phyloP scores from a whole-genome alignment of 495 filamentous ascomycete genomes.

The Bryoglossum gracile region DNA sequence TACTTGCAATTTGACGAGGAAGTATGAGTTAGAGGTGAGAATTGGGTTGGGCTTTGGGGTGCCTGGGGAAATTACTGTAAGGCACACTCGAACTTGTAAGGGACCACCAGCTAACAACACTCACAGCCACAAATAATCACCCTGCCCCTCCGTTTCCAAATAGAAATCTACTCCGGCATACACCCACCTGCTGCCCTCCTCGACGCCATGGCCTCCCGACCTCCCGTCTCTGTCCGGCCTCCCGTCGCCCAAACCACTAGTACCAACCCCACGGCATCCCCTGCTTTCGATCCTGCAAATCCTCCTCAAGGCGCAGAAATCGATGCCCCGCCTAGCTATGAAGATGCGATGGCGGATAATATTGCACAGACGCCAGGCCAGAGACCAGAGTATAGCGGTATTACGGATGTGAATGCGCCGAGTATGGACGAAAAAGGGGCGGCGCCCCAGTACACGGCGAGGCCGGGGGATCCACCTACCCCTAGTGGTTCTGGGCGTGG shows the following conservation, averaged over 20 bases:
- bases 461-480: neutral
- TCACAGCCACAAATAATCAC: constrained; percentile 60
- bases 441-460: constrained; percentile 5
- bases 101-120: constrained; percentile 13
- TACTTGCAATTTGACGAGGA: constrained; percentile 79
- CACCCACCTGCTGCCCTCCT: constrained; percentile 70
- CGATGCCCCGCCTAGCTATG: neutral
- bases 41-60: constrained; percentile 59
- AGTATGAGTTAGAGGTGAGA: constrained; percentile 75
- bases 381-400: neutral
- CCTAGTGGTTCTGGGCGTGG: too few species aligned
- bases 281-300: neutral
- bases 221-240: constrained; percentile 9
- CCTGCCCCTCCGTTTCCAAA: constrained; percentile 68
- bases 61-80: constrained; percentile 44
- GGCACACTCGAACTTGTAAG: constrained; percentile 8
- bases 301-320: neutral
- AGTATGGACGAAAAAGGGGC: constrained; percentile 9
- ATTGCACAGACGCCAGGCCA: neutral
- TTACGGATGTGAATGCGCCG: neutral
- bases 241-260: neutral
- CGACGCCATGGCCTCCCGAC: constrained; percentile 47
- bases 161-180: constrained; percentile 86
- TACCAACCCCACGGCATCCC: constrained; percentile 39
- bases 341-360: neutral